Evolutionary conservation across 371 early-diverging fungal genomes (phyloP).

Genomic region (Mucor mucedo): DNA sequence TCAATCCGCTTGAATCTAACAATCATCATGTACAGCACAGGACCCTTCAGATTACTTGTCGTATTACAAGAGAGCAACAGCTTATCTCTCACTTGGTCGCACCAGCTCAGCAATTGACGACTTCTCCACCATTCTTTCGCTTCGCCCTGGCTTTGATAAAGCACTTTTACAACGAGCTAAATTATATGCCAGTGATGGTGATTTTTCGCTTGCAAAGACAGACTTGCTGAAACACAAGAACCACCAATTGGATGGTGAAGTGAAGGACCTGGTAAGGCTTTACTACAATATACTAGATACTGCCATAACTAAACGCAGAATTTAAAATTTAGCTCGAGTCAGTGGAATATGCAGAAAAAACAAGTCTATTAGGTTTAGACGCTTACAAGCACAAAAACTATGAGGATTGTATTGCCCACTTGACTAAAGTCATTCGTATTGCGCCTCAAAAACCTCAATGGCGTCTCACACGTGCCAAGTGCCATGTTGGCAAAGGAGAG

Average conservation of each 20-base stretch:
- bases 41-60: slow-evolving; percentile 83
- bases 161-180: slow-evolving; percentile 84
- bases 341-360: slow-evolving; percentile 49
- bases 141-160: slow-evolving; percentile 83
- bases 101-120: slow-evolving; percentile 77
- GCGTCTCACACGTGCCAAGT: slow-evolving; percentile 74
- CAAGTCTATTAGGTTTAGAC: slow-evolving; percentile 43
- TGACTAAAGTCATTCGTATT: slow-evolving; percentile 59
- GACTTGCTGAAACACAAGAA: slow-evolving; percentile 46
- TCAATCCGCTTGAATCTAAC: not conserved
- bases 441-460: slow-evolving; percentile 65
- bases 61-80: slow-evolving; percentile 88
- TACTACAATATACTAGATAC: not conserved
- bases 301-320: not conserved
- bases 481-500: slow-evolving; percentile 74
- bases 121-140: slow-evolving; percentile 72
- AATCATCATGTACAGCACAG: slow-evolving; percentile 38
- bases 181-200: slow-evolving; percentile 74
- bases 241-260: not conserved
- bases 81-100: slow-evolving; percentile 78
- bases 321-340: slow-evolving; percentile 42
- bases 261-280: slow-evolving; percentile 4
- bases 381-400: slow-evolving; percentile 51
- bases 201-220: slow-evolving; percentile 61
- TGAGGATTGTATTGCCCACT: slow-evolving; percentile 66